Evolutionary conservation across 148 eudicot genomes (phyloP).

Genomic region (Salicornia ramosissima): DNA sequence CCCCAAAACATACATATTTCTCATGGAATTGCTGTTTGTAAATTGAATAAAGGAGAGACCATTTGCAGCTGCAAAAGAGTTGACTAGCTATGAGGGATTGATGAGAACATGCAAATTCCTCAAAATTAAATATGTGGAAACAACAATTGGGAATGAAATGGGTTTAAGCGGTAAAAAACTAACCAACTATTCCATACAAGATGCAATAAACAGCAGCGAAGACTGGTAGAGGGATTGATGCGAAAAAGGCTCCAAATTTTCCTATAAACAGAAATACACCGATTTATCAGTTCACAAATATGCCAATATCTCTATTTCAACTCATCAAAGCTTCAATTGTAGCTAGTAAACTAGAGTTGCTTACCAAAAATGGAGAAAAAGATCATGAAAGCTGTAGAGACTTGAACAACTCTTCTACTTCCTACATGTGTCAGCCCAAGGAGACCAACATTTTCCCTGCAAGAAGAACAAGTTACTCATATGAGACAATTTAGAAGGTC

Average conservation of each 20-base stretch:
- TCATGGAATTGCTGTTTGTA: conserved; percentile 69
- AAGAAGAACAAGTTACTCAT: conserved; percentile 14
- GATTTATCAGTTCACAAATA: conserved; percentile 7
- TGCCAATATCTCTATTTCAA: background rate
- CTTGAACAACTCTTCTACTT: conserved; percentile 94
- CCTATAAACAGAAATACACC: conserved; percentile 40
- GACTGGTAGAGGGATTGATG: conserved; percentile 84
- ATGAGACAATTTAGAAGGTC: background rate
- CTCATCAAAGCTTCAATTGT: background rate
- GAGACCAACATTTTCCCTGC: conserved; percentile 95
- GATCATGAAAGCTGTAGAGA: conserved; percentile 87
- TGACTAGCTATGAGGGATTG: background rate
- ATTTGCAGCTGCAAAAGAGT: conserved; percentile 53
- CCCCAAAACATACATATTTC: conserved; percentile 87
- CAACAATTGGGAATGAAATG: background rate
- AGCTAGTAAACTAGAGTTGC: conserved; percentile 6
- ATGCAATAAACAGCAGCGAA: conserved; percentile 90
- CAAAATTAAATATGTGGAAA: background rate
- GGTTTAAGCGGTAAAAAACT: conserved; percentile 25
- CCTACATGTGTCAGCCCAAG: conserved; percentile 90
- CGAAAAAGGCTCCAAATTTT: conserved; percentile 94
- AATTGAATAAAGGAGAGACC: conserved; percentile 85
- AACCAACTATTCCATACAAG: conserved; percentile 84
- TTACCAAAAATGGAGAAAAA: conserved; percentile 91
- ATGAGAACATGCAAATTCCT: background rate